A percentile compares a stretch with the other conserved stretches of the same genome.
phyloP scores from a whole-genome alignment of 148 eudicot species.

The Oxyria digyna region DNA sequence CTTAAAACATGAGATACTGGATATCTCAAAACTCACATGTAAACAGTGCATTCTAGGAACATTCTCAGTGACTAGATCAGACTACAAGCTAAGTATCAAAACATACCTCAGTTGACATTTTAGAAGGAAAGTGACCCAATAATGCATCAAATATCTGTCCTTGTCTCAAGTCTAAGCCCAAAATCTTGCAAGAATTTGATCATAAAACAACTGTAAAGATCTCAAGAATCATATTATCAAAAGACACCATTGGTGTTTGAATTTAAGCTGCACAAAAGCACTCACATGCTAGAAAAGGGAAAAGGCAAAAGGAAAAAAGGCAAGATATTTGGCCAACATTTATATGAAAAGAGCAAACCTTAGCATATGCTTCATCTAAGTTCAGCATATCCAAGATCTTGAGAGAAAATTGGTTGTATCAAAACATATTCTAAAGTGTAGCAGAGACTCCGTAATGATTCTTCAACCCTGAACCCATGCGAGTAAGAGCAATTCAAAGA shows the following conservation, averaged over 20 bases:
- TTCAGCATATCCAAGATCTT: slow-evolving; percentile 7
- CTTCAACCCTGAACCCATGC: neutral
- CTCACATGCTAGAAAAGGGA: neutral
- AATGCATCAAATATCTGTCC: neutral
- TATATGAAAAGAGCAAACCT: neutral
- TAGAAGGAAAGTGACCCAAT: neutral
- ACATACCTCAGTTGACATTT: neutral
- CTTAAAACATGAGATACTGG: neutral
- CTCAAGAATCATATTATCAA: neutral
- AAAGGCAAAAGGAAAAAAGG: neutral
- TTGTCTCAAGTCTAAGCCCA: neutral
- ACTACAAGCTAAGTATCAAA: neutral
- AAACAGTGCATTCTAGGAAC: slow-evolving; percentile 1
- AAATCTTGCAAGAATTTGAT: neutral
- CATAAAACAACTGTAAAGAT: neutral
- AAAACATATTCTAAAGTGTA: neutral
- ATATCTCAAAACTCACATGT: neutral
- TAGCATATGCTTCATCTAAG: slow-evolving; percentile 2
- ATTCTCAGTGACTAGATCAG: neutral
- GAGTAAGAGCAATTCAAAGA: neutral
- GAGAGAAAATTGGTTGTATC: neutral
- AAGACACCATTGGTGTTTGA: neutral
- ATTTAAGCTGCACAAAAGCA: neutral
- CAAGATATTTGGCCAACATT: neutral
- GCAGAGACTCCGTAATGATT: neutral